Evolutionary conservation across 2,329 filamentous ascomycete species (phyloP), one percentile per base, ranked within the genome.

Genomic region (Pseudogymnoascus sp.): DNA sequence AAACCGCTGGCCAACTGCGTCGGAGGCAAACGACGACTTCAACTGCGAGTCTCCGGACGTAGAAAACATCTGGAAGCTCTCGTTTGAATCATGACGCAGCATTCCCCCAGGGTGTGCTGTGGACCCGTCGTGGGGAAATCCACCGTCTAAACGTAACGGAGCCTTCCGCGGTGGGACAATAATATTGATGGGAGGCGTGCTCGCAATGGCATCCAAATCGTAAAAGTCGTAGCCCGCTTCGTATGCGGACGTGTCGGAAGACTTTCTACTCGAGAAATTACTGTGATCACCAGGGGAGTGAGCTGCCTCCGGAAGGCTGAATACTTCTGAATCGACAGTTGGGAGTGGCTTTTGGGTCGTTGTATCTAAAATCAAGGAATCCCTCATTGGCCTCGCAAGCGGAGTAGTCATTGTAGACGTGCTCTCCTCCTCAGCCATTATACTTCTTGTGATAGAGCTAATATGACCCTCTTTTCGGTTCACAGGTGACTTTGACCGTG

Each of bases 141-240:
- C 50, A 31, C 29, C 0, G 70, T 68, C 50, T 13, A 33, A 10
- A 68, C 76, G 11, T 65, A 65, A 8, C 3, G 50, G 50, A 7
- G 50, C 50, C 16, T 42, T 61, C 16, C 38, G 35, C 26, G 59
- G 33, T 40, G 59, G 59, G 24, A 42, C 59, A 40, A 61, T 81
- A 60, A 85, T 80, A 65, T 86, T 81, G 56, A 85, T 81, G 6
- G 81, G 81, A 50, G 76, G 59, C 75, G 74, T 63, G 19, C 19
- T 40, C 81, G 72, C 29, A 77, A 71, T 65, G 67, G 74, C 80
- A n/a, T 84, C 83, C 29, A 84, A 75, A 68, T 84, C 85, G 69
- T 87, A 87, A 69, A 87, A 87, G 71, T 87, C 85, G 68, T 87
- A 87, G 0, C 85, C 85, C 67, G 86, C 84, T 1, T 71, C 62